Evolutionary conservation across 805 yeast genomes (phyloP).

Genomic region (Wickerhamiella alocasiicola): DNA sequence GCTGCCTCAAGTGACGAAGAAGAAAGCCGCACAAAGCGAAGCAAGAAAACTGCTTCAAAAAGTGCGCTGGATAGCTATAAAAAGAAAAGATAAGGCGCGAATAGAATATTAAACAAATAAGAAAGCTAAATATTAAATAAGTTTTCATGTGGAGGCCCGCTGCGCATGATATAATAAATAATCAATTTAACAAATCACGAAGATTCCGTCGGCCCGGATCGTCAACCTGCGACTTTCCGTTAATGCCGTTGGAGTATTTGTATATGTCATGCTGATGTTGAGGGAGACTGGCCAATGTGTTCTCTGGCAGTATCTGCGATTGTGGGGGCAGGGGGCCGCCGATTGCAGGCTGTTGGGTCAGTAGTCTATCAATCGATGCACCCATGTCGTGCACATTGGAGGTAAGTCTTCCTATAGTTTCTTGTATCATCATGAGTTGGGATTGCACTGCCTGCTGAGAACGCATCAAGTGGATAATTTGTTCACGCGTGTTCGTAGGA

Average conservation of each 20-base stretch:
- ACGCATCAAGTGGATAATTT: not conserved
- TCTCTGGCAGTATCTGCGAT: not conserved
- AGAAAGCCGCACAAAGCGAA: conserved; percentile 1
- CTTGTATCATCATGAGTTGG: conserved; percentile 7
- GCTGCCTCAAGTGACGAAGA: conserved; percentile 1
- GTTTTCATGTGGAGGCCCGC: too few species aligned
- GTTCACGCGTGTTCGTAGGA: too few species aligned
- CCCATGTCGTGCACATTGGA: conserved; percentile 6
- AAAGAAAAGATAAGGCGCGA: not conserved
- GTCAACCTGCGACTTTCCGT: too few species aligned
- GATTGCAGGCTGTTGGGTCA: not conserved
- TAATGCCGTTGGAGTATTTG: too few species aligned
- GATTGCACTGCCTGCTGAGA: conserved; percentile 7
- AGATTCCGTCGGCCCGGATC: too few species aligned
- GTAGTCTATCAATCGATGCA: conserved; percentile 2
- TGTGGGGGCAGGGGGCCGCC: not conserved
- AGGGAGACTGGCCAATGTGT: not conserved
- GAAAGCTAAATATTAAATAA: too few species aligned
- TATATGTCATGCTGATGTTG: too few species aligned
- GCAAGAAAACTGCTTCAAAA: not conserved
- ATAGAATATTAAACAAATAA: not conserved
- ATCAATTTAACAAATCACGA: too few species aligned
- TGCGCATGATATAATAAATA: too few species aligned
- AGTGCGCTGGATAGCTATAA: conserved; percentile 8
- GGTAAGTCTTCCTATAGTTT: conserved; percentile 1